A percentile compares a stretch with the other conserved stretches of the same genome.
These are phyloP conservation scores for Diddensiella caesifluorescens DNA, from an alignment of 805 yeast species.

Conservation along the genomic window DNA sequence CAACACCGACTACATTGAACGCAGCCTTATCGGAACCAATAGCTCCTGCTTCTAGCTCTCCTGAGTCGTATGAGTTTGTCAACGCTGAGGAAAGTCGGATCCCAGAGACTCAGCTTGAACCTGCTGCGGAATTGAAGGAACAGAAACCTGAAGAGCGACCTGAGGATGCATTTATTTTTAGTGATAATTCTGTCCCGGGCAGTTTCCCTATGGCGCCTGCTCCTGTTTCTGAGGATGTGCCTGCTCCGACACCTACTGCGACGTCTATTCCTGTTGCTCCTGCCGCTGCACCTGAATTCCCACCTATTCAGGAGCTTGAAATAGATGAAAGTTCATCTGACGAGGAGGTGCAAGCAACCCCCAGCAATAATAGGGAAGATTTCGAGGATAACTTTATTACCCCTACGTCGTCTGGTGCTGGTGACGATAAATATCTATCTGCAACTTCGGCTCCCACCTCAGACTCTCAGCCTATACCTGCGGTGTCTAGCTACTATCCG, in stretches of 20 bases:
- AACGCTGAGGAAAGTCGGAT: slow-evolving; percentile 27
- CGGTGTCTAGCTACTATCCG: slow-evolving; percentile 21
- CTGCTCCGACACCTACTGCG: slow-evolving; percentile 9
- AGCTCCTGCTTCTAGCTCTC: too few relatives aligned
- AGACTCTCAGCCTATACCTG: slow-evolving; percentile 13
- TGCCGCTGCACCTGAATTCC: slow-evolving; percentile 20
- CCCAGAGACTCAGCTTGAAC: neutral
- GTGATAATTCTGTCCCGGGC: neutral
- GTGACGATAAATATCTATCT: slow-evolving; percentile 42
- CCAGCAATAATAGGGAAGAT: slow-evolving; percentile 9
- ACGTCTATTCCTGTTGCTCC: slow-evolving; percentile 17
- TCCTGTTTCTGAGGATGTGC: neutral
- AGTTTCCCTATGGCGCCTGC: neutral
- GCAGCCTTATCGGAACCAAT: too few relatives aligned
- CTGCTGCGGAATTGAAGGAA: neutral
- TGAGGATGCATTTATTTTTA: neutral
- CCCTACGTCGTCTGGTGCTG: slow-evolving; percentile 11
- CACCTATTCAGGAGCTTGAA: slow-evolving; percentile 25
- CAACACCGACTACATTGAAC: too few relatives aligned
- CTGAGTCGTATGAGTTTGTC: slow-evolving; percentile 33
- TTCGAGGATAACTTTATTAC: slow-evolving; percentile 10
- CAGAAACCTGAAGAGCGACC: neutral
- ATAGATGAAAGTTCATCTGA: slow-evolving; percentile 24
- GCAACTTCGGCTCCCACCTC: slow-evolving; percentile 41
- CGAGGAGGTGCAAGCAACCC: slow-evolving; percentile 27